Evolutionary conservation across 2,329 filamentous ascomycete genomes (phyloP), one percentile per base, ranked within the genome.

Genomic region (Pseudogymnoascus destructans): DNA sequence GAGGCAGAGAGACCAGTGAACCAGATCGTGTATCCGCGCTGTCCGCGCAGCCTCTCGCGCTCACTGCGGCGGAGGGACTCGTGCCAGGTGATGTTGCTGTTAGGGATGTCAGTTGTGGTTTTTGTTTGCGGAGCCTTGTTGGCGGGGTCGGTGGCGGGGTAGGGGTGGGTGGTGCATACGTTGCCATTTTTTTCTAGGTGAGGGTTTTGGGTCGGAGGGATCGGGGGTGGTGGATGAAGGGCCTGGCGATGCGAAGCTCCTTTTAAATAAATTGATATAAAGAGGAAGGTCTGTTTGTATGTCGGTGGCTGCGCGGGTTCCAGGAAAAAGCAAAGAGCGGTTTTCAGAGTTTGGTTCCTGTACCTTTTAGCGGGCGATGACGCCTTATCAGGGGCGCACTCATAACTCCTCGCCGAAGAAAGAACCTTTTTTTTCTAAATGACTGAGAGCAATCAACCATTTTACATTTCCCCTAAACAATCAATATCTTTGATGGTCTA

Each of bases 1-100:
- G 89, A 95, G 57, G 92, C 93, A 35, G 89, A 95, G 63, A 98
- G 87, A 58, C 93, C 93, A 0, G 93, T 98, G 70, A 98, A 87
- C 93, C 93, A 98, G 75, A 98, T 85, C 59, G 93, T 98, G 71
- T 95, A 86, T 70, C 93, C 93, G 65, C 82, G 81, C 74, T 98
- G 93, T 72, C 85, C 82, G 73, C 89, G 88, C 66, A 81, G 75
- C 64, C 78, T 71, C 73, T 81, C 85, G 73, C 88, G 87, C 79
- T 93, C 88, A 62, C 76, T 73, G 73, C 87, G 86, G 58, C 86
- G 86, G 70, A 93, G 85, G 62, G 86, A 62, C 7, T 84, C 78
- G 77, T 93, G 88, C 88, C 88, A 93, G 72, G 87, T 92, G 72
- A 93, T 92, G 79, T 93, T 93, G 72, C 88, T 93, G 70, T 56